phyloP scores from a whole-genome alignment of 345 rosid species.

The Pelargonium nanum region DNA sequence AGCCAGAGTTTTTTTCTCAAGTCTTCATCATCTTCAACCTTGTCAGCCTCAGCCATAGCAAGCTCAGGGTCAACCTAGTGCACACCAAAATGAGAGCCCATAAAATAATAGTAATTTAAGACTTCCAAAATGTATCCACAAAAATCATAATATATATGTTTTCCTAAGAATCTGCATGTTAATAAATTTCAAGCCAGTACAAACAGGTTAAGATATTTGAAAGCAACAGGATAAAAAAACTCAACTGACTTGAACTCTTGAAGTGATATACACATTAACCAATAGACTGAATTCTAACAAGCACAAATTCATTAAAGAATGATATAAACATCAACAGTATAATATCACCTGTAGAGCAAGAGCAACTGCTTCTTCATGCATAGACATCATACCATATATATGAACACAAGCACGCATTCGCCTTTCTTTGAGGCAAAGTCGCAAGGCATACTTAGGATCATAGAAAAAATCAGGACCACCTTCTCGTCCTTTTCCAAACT shows the following conservation, averaged over 20 bases:
- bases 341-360: conserved; percentile 83
- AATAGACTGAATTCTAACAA: background rate
- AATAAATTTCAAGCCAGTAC: too few relatives aligned
- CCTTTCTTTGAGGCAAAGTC: conserved; percentile 91
- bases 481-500: conserved; percentile 88
- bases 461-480: conserved; percentile 90
- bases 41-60: conserved; percentile 99
- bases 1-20: conserved; percentile 97
- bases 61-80: conserved; percentile 92
- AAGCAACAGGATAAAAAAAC: too few relatives aligned
- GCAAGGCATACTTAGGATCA: conserved; percentile 95
- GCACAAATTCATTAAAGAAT: conserved; percentile 1
- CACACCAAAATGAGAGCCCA: conserved; percentile 3
- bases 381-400: conserved; percentile 98
- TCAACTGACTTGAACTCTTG: too few relatives aligned
- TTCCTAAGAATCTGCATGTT: too few relatives aligned
- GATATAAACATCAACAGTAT: conserved; percentile 5
- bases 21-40: conserved; percentile 99
- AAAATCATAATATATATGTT: background rate
- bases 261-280: background rate
- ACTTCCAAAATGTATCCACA: background rate
- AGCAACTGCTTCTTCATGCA: conserved; percentile 99
- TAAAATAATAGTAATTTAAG: background rate
- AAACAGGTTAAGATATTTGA: too few relatives aligned
- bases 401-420: conserved; percentile 95